phyloP scores from a whole-genome alignment of 495 filamentous ascomycete species.

The Penicillium coffeae region DNA sequence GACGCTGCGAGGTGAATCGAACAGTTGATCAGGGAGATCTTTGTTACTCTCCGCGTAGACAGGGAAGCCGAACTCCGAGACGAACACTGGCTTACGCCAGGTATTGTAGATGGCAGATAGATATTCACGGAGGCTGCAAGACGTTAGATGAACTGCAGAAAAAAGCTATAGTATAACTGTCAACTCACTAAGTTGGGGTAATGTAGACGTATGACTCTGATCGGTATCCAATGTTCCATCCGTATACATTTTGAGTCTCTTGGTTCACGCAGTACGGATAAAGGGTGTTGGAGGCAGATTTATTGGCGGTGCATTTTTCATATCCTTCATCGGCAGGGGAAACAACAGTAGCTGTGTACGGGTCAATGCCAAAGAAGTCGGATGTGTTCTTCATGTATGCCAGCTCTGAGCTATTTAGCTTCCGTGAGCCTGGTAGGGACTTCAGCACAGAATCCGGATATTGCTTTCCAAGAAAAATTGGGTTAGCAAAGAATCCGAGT shows the following conservation, averaged over 20 bases:
- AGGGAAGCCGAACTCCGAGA: constrained; percentile 42
- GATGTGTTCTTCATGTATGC: constrained; percentile 30
- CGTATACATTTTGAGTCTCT: constrained; percentile 29
- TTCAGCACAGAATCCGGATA: constrained; percentile 33
- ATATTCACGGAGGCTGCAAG: constrained; percentile 31
- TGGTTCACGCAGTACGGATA: constrained; percentile 41
- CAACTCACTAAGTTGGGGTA: constrained; percentile 31
- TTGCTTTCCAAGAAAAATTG: constrained; percentile 39
- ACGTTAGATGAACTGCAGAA: neutral
- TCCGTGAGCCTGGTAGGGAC: constrained; percentile 22
- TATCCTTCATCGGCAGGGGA: constrained; percentile 32
- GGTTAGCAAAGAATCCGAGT: constrained; percentile 36
- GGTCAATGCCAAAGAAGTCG: constrained; percentile 46
- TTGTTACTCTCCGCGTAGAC: constrained; percentile 27
- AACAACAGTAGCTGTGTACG: constrained; percentile 42
- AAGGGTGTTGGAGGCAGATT: constrained; percentile 31
- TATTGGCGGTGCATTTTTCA: too few relatives aligned
- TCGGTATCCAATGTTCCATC: constrained; percentile 41
- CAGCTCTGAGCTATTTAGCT: constrained; percentile 32
- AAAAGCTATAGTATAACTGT: too few relatives aligned
- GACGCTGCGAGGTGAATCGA: constrained; percentile 34
- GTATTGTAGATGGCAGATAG: constrained; percentile 43
- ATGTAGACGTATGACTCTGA: constrained; percentile 38
- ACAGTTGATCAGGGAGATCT: constrained; percentile 33
- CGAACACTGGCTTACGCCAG: constrained; percentile 31